Evolutionary conservation across 768 basidiomycete species (phyloP), one percentile per base, ranked within the genome.

Genomic region (Tephrocybe sp.): DNA sequence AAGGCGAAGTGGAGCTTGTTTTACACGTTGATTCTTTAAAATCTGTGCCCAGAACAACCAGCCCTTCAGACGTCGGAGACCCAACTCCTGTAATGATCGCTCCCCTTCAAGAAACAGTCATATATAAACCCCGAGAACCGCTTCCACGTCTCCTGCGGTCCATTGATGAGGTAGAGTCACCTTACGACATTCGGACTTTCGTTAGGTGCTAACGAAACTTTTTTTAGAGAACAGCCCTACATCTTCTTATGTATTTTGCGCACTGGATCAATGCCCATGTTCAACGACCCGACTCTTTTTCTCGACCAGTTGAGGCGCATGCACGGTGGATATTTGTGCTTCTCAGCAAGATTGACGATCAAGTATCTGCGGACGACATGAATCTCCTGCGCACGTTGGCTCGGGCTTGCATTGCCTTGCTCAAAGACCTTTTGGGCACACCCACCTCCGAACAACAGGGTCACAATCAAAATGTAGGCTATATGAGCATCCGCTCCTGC

Each of bases 241-340:
- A 89, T 62, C 74, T 92, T 39, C 67, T 92, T 52, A 89, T 88
- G 86, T 91, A 90, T 64, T 91, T 91, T 64, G 76, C 82, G 14
- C 79, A 90, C 60, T 92, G 89, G 89, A 83, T 89, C 55, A 84
- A 84, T 55, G 51, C 77, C 12, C 75, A 86, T 53, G 64, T 88
- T 6, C 74, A 82, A 40, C 66, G 75, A 19, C 66, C 65, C 5
- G 68, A 73, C 50, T 59, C 70, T 26, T 61, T 60, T 17, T 55
- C 63, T 57, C 63, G 65, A 32, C 75, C 80, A 16, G 78, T 77
- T 11, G 76, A 79, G 57, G 68, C 72, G 32, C 87, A 92, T 60
- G 80, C 82, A 14, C 78, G 78, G 30, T 93, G 91, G 91, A 83
- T 93, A 38, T 89, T 92, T 65, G 75, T 76, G 14, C 74, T 92